Conservation (phyloP, 2,329 filamentous ascomycete species). For the Blastomyces emzantsi region DNA sequence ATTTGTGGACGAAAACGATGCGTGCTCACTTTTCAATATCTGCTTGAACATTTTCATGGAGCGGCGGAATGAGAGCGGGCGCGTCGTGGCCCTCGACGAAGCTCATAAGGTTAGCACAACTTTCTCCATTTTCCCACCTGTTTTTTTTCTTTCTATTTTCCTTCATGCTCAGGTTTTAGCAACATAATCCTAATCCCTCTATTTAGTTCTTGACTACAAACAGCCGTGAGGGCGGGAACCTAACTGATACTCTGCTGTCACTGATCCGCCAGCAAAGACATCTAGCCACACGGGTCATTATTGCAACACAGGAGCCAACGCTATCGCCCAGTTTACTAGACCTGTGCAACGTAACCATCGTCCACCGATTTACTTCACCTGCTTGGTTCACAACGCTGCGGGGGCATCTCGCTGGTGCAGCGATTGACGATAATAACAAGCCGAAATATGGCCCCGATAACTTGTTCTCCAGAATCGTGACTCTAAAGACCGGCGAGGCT, state of each 20-base stretch:
- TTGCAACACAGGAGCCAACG: slow-evolving; percentile 70
- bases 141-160: background rate
- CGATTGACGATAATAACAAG: slow-evolving; percentile 14
- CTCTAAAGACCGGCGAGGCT: slow-evolving; percentile 41
- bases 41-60: slow-evolving; percentile 59
- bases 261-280: slow-evolving; percentile 65
- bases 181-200: background rate
- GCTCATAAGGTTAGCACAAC: slow-evolving; percentile 55
- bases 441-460: slow-evolving; percentile 18
- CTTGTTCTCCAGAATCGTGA: slow-evolving; percentile 41
- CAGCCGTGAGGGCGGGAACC: slow-evolving; percentile 44
- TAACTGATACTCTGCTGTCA: slow-evolving; percentile 55
- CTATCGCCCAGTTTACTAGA: slow-evolving; percentile 60
- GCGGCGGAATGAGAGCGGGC: slow-evolving; percentile 41
- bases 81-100: slow-evolving; percentile 63
- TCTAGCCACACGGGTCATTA: slow-evolving; percentile 55
- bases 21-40: slow-evolving; percentile 65
- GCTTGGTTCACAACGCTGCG: slow-evolving; percentile 48
- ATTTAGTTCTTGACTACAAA: slow-evolving; percentile 49
- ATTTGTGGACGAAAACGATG: slow-evolving; percentile 56
- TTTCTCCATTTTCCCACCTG: background rate
- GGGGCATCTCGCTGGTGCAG: slow-evolving; percentile 41
- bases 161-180: background rate
- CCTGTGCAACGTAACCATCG: slow-evolving; percentile 60
- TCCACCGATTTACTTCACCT: slow-evolving; percentile 62